These are phyloP conservation scores for Trifolium fragiferum DNA, from an alignment of 306 rosid genomes.

Conservation along the genomic window DNA sequence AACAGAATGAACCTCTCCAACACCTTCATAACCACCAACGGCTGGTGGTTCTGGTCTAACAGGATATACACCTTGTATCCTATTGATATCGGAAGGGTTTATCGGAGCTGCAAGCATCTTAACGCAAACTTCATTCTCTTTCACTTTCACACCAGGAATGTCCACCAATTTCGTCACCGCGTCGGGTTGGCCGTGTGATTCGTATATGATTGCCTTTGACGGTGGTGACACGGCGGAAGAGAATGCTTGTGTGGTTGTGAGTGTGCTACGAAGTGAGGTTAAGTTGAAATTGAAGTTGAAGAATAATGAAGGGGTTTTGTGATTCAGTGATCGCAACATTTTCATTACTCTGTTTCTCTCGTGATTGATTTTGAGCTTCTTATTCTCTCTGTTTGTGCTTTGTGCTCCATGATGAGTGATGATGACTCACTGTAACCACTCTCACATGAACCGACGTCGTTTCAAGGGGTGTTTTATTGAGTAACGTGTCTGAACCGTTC, in stretches of 20 bases:
- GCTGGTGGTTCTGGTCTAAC: slow-evolving; percentile 90
- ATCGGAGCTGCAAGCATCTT: slow-evolving; percentile 92
- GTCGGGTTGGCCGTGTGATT: slow-evolving; percentile 77
- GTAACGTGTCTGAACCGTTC: too few relatives aligned
- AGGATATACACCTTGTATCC: slow-evolving; percentile 92
- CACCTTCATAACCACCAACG: slow-evolving; percentile 92
- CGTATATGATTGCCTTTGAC: slow-evolving; percentile 87
- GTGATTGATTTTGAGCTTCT: too few relatives aligned
- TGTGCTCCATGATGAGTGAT: too few relatives aligned
- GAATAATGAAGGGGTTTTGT: slow-evolving; percentile 39
- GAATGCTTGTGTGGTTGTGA: slow-evolving; percentile 47
- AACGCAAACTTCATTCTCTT: slow-evolving; percentile 81
- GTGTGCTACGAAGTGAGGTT: neutral
- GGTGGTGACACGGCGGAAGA: slow-evolving; percentile 76
- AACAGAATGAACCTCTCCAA: slow-evolving; percentile 78
- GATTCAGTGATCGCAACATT: slow-evolving; percentile 52
- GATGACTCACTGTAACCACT: too few relatives aligned
- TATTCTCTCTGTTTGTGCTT: too few relatives aligned
- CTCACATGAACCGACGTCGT: too few relatives aligned
- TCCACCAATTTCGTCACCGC: slow-evolving; percentile 63
- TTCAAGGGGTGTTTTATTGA: too few relatives aligned
- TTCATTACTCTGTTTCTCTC: slow-evolving; percentile 22
- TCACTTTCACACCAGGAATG: slow-evolving; percentile 67
- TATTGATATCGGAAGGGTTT: slow-evolving; percentile 86
- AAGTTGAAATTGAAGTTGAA: slow-evolving; percentile 9